A percentile compares a stretch with the other conserved stretches of the same genome.
phyloP scores from a whole-genome alignment of 345 rosid species.

The Eucalyptus caleyi region DNA sequence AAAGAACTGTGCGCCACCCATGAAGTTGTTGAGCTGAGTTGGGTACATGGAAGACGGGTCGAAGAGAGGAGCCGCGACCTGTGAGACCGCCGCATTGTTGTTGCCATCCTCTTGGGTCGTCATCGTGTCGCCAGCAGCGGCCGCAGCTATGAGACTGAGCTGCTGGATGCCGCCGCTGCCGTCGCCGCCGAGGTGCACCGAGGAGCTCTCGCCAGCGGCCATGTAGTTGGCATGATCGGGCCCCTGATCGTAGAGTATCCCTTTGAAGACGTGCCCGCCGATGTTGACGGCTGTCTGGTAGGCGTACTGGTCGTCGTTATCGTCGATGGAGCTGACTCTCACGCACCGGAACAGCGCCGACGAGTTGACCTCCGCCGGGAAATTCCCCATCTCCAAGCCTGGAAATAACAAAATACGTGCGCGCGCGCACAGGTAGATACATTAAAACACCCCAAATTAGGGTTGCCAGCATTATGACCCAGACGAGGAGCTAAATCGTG shows the following conservation, averaged over 20 bases:
- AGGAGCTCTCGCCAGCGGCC: conserved; percentile 44
- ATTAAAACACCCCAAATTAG: neutral
- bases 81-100: neutral
- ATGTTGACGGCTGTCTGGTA: conserved; percentile 83
- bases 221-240: conserved; percentile 30
- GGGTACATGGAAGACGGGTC: conserved; percentile 50
- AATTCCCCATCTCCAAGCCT: conserved; percentile 71
- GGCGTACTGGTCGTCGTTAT: conserved; percentile 63
- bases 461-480: neutral
- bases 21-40: conserved; percentile 35
- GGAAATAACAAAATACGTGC: neutral
- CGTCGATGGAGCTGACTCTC: conserved; percentile 57
- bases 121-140: neutral
- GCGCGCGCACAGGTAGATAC: neutral
- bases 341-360: conserved; percentile 73
- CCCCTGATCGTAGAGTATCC: conserved; percentile 88
- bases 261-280: conserved; percentile 85
- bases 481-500: neutral
- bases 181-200: conserved; percentile 23
- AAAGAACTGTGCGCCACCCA: conserved; percentile 72
- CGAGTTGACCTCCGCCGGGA: conserved; percentile 63
- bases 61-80: conserved; percentile 13
- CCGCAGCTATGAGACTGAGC: conserved; percentile 1
- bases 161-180: conserved; percentile 4
- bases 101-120: neutral